Evolutionary conservation across 306 rosid species (phyloP).

Genomic region (Vicia faba): DNA sequence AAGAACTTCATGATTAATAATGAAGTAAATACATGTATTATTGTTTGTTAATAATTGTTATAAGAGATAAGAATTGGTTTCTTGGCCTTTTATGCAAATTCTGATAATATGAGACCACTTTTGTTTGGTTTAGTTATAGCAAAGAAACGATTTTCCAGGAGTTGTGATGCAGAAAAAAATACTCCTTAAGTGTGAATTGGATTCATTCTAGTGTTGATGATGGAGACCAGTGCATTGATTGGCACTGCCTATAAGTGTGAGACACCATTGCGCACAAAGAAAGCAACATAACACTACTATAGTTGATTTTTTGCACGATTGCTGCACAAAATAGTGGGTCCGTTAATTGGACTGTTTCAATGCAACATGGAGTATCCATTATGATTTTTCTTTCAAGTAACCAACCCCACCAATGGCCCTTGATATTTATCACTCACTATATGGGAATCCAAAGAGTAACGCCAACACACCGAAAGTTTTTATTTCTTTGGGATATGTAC

Average conservation of each 20-base stretch:
- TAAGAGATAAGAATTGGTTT: slow-evolving; percentile 29
- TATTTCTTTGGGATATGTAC: slow-evolving; percentile 10
- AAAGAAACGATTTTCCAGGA: slow-evolving; percentile 7
- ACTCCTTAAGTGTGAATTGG: slow-evolving; percentile 12
- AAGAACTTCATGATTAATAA: slow-evolving; percentile 16
- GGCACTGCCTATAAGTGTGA: slow-evolving; percentile 36
- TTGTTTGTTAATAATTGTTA: slow-evolving; percentile 27
- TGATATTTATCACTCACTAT: slow-evolving; percentile 40
- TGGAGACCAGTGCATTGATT: slow-evolving; percentile 38
- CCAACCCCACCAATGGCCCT: slow-evolving; percentile 48
- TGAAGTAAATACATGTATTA: slow-evolving; percentile 24
- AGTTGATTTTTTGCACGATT: slow-evolving; percentile 40
- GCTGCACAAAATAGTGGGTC: slow-evolving; percentile 46
- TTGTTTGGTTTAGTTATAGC: slow-evolving; percentile 32
- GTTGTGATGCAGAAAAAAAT: not conserved
- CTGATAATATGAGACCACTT: slow-evolving; percentile 19
- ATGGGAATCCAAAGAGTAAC: slow-evolving; percentile 53
- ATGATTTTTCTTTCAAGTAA: slow-evolving; percentile 36
- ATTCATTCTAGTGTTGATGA: slow-evolving; percentile 29
- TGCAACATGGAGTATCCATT: slow-evolving; percentile 49
- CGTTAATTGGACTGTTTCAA: slow-evolving; percentile 35
- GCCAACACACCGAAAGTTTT: slow-evolving; percentile 43
- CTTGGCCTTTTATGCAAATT: slow-evolving; percentile 30
- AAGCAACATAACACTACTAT: slow-evolving; percentile 45
- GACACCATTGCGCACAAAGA: slow-evolving; percentile 41